Evolutionary conservation across 1,284 basidiomycete species (phyloP), one percentile per base, ranked within the genome.

Genomic region (Sutorius eximius): DNA sequence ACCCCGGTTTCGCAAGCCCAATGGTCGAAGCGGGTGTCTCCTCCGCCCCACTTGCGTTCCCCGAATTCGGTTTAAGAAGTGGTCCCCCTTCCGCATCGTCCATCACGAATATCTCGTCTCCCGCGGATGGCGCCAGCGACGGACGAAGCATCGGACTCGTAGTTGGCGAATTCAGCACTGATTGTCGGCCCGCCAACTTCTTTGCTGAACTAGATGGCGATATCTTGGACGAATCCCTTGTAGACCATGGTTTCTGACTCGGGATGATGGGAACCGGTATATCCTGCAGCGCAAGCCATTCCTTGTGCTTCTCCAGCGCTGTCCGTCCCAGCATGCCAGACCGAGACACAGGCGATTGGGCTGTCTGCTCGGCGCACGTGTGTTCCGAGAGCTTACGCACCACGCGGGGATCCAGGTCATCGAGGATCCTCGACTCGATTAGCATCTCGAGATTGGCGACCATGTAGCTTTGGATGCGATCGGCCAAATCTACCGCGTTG

Each of bases 371-470:
- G 8, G 70, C 57, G 27, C 80, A 78, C 4, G 90, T 77, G 56
- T 83, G 89, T 1, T 69, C 66, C 0, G 86, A 79, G 4, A 99
- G 80, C 52, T 87, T 82, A 44, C 81, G 81, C 55, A 97, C 73
- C 32, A 93, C 80, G 32, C 82, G 78, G 22, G 77, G 69, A 4
- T 88, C 79, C 45, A 98, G 80, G 60, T 91, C 90, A 47, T 89
- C 84, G 22, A 99, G 80, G 63, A 94, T 82, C 5, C 83, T 82
- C 30, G 79, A 80, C 68, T 98, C 94, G 22, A 99, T 81, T 51
- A 98, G 80, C 0, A 88, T 87, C 70, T 99, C 97, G 77, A 98
- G 79, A 66, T 93, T 95, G 55, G 83, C 82, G 2, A 84, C 76
- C 61, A 95, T 87, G 72, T 95, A 98, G 41, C 82, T 82, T 69